Conservation (phyloP, 208 protist species). For the Wallacemonas sp. region DNA sequence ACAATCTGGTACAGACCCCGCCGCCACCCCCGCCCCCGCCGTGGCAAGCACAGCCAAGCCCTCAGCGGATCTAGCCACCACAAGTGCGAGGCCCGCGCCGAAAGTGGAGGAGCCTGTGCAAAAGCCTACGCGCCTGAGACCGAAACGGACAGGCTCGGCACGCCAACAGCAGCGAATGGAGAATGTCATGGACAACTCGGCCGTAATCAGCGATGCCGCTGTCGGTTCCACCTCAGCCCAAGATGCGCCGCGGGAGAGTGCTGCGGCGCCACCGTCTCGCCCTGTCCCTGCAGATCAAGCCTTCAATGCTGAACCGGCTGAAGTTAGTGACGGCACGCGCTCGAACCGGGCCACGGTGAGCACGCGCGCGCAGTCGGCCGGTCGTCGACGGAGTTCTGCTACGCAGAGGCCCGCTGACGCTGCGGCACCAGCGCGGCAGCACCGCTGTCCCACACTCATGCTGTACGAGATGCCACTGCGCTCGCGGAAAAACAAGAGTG, state of each 20-base stretch:
- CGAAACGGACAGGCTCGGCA: conserved; percentile 2
- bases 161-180: conserved; percentile 12
- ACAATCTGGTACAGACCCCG: too few relatives aligned
- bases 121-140: not conserved
- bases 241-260: too few relatives aligned
- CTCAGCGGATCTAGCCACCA: too few relatives aligned
- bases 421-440: not conserved
- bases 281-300: not conserved
- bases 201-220: too few relatives aligned
- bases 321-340: conserved; percentile 12
- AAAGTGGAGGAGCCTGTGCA: not conserved
- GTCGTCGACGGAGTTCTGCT: conserved; percentile 1
- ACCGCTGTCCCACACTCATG: conserved; percentile 24
- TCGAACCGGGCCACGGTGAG: conserved; percentile 10
- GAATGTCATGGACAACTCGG: not conserved
- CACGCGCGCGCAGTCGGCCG: conserved; percentile 4
- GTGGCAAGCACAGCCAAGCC: not conserved
- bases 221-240: too few relatives aligned
- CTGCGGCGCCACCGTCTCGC: not conserved
- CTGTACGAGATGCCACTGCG: conserved; percentile 51
- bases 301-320: not conserved
- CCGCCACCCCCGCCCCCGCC: not conserved
- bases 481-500: conserved; percentile 21
- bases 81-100: not conserved
- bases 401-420: not conserved